Evolutionary conservation across 345 rosid species (phyloP), one percentile per base, ranked within the genome.

Genomic region (Eucalyptus shirleyi): DNA sequence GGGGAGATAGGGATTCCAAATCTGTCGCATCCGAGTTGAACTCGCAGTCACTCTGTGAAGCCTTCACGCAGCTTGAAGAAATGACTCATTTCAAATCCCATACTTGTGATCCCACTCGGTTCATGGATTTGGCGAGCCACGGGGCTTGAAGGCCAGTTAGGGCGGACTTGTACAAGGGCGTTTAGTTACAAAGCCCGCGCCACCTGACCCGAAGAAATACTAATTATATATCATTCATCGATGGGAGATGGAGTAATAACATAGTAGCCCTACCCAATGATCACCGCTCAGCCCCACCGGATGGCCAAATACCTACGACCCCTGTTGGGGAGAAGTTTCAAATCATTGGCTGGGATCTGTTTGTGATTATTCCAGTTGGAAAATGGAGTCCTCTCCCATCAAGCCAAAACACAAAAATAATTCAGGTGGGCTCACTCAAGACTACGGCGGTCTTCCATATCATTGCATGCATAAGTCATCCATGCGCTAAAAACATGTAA

Each of bases 401-500:
- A 67, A 69, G 24, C 81, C 81, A 72, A 72, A 37, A 37, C 82
- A 37, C 83, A 37, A 34, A 10, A 37, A 10, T 8, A 72, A 37
- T 24, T 72, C 15, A 10, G 1, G 82, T 12, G 82, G 82, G 14
- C 45, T 24, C 14, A 11, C 8, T 37, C 28, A 6, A 3, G 23
- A 72, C 9, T 72, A 72, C 15, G 45, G 28, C 15, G 0, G 15
- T 72, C 83, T 37, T 72, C 83, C 45, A 4, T 69, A 17, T 19
- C 45, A 4, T 37, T 72, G 45, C 14, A 5, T 11, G 28, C 45
- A 4, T 2, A 19, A 1, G 16, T 72, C 28, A 37, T 12, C 8
- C 3, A 3, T 11, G 28, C 3, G 2, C 8, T 37, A 8, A 2
- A 42, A 21, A 3, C 5, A 37, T 12, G 1, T 21, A 1, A 40